Evolutionary conservation across 352 stramenopile species (phyloP), one percentile per base, ranked within the genome.

Genomic region (Lagenidium giganteum): DNA sequence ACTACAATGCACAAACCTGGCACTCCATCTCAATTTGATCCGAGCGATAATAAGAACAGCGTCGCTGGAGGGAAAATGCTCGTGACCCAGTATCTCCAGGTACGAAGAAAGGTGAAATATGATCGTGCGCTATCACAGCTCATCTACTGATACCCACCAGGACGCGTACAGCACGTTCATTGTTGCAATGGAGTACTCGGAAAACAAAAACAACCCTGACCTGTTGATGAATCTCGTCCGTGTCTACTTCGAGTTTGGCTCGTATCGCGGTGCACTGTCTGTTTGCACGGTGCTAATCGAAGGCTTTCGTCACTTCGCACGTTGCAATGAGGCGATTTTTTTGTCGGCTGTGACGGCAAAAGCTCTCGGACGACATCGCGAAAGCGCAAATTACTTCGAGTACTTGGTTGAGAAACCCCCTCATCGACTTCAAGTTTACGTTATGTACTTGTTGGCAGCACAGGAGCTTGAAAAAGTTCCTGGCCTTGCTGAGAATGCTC

Each of bases 101-200:
- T 34, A 21, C n/a, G 12, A 13, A 38, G 32, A 17, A 38, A 9
- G 32, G n/a, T 38, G 9, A 32, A 9, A 21, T 16, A 21, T 18
- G n/a, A 16, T 11, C 8, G 32, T 20, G n/a, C 32, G n/a, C 11
- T 38, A 12, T 17, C 20, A 38, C 32, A 38, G 32, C 12, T 38
- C 1, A 32, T 28, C 20, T 33, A 8, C 13, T 47, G 13, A 11
- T 3, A 14, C 27, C 31, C 11, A 18, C 3, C 54, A 90, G 62
- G 68, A 70, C 20, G 60, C 68, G 3, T 90, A 90, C 47, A 83
- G 81, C 42, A 75, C 71, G 1, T 90, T 87, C 27, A 71, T 90
- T 29, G 75, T 90, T 16, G 75, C 74, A 12, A 87, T 90, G 74
- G 78, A 90, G 37, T 90, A 84, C 42, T 53, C 70, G 4, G 51